Base-by-base conservation (phyloP, 2,329 filamentous ascomycete species). In the Aspergillus niger region DNA sequence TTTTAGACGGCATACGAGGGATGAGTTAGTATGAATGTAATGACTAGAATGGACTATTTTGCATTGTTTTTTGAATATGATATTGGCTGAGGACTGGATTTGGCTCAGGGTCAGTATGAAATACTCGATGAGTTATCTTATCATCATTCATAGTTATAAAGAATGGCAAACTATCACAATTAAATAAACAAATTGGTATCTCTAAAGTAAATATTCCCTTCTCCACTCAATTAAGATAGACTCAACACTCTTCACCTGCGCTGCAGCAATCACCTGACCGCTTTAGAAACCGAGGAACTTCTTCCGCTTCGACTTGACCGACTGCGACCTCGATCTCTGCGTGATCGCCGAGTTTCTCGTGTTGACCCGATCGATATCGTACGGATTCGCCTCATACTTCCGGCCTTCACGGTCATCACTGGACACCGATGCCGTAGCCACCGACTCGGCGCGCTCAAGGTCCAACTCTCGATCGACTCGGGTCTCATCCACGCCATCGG, bases 321-420 rank as follows among this genome's bases (percentile, higher is more conserved):
- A 59, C n/a, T 57, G 57, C 4, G 68, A 65, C 2, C 59, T 60
- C 24, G 68, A 67, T 8, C 59, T 61, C 15, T 67, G 67, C 6
- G 68, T 67, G 28, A 70, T 70, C 3, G 69, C 62, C 11, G 70
- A 73, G 17, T 69, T 70, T 20, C 64, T 60, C 24, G 71, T 75
- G 55, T 74, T 72, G 22, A 74, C 70, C 5, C 65, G 68, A 60
- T 75, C 71, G 36, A 75, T 73, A 39, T 74, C 70, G 50, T 66
- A 75, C 6, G 72, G 71, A 38, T 65, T 73, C 10, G 63, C 69
- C 41, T 74, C 67, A 49, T 74, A 75, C 24, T 58, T 38, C 15
- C 60, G 58, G 10, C 57, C 56, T 17, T 43, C 55, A 1, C 60
- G 61, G 11, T 55, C 59, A n/a, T 63, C 54, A 3, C 60, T 61